Conservation (phyloP, 257 asterid species). For the Przewalskia tangutica region DNA sequence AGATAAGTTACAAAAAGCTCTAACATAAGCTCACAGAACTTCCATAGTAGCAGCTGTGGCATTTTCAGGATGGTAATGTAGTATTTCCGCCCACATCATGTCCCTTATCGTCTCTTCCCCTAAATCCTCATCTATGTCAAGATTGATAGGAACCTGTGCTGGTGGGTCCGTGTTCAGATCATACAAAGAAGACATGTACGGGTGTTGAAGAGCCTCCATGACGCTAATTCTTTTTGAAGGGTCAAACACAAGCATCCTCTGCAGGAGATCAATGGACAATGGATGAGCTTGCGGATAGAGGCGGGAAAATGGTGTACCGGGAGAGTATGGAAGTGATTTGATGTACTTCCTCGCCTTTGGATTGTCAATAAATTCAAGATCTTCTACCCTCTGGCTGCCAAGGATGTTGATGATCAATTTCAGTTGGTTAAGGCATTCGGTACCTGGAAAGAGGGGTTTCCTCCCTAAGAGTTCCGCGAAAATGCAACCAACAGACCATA, state of each 20-base stretch:
- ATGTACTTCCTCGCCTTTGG: conserved; percentile 46
- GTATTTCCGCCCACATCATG: conserved; percentile 48
- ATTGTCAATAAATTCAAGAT: conserved; percentile 44
- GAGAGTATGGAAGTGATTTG: conserved; percentile 38
- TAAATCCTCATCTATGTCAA: conserved; percentile 43
- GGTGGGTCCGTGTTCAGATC: conserved; percentile 41
- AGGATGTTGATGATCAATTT: conserved; percentile 44
- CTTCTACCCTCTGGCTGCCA: conserved; percentile 46
- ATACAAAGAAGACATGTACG: conserved; percentile 44
- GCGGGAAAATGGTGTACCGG: conserved; percentile 29
- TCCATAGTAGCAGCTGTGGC: conserved; percentile 6
- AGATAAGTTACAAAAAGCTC: conserved; percentile 1
- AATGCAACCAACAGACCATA: conserved; percentile 62
- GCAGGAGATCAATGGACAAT: conserved; percentile 42
- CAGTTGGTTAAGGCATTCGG: conserved; percentile 56
- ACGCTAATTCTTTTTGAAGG: conserved; percentile 62
- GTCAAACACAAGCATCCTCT: conserved; percentile 55
- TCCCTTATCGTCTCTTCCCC: conserved; percentile 46
- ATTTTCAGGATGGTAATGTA: conserved; percentile 49
- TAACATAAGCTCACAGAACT: neutral
- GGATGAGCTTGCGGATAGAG: conserved; percentile 48
- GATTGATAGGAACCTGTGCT: conserved; percentile 37
- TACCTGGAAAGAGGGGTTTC: conserved; percentile 55
- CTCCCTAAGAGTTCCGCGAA: conserved; percentile 60
- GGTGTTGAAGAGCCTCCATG: conserved; percentile 47